Evolutionary conservation across 495 filamentous ascomycete species (phyloP).

Genomic region (Cryomyces antarcticus): DNA sequence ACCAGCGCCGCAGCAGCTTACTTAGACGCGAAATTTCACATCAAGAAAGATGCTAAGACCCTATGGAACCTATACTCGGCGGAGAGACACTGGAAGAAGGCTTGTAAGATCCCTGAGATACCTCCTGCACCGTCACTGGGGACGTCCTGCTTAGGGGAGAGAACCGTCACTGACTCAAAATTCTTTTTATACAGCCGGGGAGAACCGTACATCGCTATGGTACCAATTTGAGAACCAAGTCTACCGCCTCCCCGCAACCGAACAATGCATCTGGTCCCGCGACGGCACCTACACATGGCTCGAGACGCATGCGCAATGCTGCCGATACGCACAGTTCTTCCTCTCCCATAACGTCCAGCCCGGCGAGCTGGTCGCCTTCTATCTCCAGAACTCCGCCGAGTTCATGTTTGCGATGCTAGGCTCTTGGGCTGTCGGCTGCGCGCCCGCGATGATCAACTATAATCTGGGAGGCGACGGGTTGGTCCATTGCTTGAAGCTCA

Average conservation of each 20-base stretch:
- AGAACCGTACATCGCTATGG: conserved; percentile 36
- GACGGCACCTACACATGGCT: conserved; percentile 40
- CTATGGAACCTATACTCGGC: conserved; percentile 10
- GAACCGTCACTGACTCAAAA: background rate
- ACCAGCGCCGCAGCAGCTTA: conserved; percentile 33
- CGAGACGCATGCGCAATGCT: conserved; percentile 31
- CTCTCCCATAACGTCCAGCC: conserved; percentile 35
- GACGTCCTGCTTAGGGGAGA: background rate
- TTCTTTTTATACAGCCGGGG: conserved; percentile 18
- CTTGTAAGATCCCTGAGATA: conserved; percentile 8
- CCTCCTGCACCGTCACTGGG: background rate
- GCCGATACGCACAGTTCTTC: conserved; percentile 48
- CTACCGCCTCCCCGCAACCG: conserved; percentile 23
- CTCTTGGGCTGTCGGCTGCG: conserved; percentile 40
- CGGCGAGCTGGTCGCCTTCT: conserved; percentile 48
- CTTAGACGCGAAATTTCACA: conserved; percentile 47
- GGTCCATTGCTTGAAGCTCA: conserved; percentile 46
- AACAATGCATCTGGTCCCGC: conserved; percentile 45
- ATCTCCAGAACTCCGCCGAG: conserved; percentile 46
- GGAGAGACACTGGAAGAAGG: conserved; percentile 20
- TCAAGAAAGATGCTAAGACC: conserved; percentile 34
- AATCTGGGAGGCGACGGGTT: conserved; percentile 45
- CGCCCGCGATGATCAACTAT: conserved; percentile 54
- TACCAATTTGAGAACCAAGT: conserved; percentile 42
- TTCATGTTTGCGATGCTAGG: conserved; percentile 46